These are phyloP conservation scores for Nannochloropsis salina DNA, from an alignment of 108 stramenopile species.

Conservation along the genomic window DNA sequence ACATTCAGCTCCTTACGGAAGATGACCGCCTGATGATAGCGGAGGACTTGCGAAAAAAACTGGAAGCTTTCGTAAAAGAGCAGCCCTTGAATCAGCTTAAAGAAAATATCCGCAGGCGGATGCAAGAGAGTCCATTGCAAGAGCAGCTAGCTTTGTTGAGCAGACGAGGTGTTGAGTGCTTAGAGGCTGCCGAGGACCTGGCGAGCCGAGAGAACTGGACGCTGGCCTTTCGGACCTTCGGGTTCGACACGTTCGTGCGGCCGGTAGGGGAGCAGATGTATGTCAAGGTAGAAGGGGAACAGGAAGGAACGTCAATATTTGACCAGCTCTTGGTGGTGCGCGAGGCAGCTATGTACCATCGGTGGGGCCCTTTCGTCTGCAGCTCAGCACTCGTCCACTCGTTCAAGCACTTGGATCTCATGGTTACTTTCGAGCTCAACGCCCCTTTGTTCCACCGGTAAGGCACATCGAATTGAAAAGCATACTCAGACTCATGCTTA, in stretches of 20 bases:
- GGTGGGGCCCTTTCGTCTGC: background rate
- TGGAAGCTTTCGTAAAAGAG: background rate
- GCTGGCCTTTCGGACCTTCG: background rate
- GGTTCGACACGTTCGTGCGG: background rate
- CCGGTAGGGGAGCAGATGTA: constrained; percentile 15
- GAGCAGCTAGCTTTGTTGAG: constrained; percentile 11
- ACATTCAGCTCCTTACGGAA: background rate
- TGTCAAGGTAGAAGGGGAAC: background rate
- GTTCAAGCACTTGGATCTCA: constrained; percentile 7
- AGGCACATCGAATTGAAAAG: background rate
- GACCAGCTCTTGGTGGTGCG: constrained; percentile 3
- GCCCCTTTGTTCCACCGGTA: constrained; percentile 8
- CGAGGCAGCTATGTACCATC: background rate
- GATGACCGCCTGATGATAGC: background rate
- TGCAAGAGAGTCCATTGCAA: background rate
- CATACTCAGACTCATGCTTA: too few relatives aligned
- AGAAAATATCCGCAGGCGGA: background rate
- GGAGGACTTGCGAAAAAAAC: background rate
- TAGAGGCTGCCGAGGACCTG: background rate
- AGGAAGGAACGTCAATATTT: constrained; percentile 2
- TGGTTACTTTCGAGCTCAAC: background rate
- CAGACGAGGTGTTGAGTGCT: background rate
- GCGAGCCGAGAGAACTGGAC: background rate
- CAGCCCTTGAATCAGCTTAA: background rate
- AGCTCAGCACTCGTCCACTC: background rate